Evolutionary conservation across 129 eudicot species (phyloP).

Genomic region (Pulicaria dysenterica): DNA sequence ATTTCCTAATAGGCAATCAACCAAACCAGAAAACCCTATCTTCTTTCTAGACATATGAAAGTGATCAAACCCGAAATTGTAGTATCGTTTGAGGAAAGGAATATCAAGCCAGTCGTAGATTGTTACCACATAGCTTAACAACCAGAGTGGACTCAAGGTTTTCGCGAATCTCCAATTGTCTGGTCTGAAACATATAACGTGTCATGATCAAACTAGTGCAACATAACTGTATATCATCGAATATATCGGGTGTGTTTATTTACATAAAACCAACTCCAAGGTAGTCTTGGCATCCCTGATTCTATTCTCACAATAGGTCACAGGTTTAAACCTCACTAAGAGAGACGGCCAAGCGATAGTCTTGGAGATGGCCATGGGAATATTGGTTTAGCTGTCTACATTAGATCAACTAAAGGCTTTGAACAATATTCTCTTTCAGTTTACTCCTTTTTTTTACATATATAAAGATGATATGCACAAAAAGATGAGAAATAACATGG

Average conservation of each 20-base stretch:
- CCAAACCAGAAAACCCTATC: slow-evolving; percentile 63
- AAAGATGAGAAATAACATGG: not conserved
- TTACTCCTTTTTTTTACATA: too few species aligned
- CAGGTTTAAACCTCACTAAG: too few species aligned
- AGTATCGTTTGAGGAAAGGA: slow-evolving; percentile 58
- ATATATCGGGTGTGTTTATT: not conserved
- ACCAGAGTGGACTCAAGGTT: slow-evolving; percentile 57
- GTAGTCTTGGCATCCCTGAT: too few species aligned
- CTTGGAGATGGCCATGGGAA: too few species aligned
- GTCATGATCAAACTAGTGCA: not conserved
- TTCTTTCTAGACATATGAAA: slow-evolving; percentile 71
- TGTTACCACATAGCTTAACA: slow-evolving; percentile 55
- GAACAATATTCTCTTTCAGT: too few species aligned
- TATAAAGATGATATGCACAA: too few species aligned
- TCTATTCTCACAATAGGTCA: too few species aligned
- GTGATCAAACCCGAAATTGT: slow-evolving; percentile 85
- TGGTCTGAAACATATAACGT: slow-evolving; percentile 44
- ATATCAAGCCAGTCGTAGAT: slow-evolving; percentile 76
- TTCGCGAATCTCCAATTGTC: slow-evolving; percentile 63
- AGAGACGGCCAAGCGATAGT: too few species aligned
- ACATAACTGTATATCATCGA: slow-evolving; percentile 25
- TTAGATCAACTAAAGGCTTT: too few species aligned
- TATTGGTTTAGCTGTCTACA: too few species aligned
- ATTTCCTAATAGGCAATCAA: slow-evolving; percentile 63
- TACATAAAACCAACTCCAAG: too few species aligned